Base-by-base conservation (phyloP, 768 basidiomycete genomes). In the Cystobasidium ongulense region DNA sequence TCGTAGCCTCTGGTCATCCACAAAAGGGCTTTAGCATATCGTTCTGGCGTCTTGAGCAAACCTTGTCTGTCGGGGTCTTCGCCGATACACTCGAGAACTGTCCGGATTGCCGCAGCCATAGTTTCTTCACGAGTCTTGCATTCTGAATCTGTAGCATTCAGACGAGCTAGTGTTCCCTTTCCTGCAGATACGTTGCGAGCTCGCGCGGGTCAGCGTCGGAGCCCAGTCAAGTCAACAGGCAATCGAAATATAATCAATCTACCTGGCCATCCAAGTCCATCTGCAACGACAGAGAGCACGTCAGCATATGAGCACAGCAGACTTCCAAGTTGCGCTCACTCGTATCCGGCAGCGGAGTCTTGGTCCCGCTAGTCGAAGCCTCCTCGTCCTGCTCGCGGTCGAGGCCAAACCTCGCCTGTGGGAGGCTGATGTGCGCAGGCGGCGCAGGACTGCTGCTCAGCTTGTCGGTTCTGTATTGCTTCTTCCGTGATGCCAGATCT, bases 1-100 rank as follows among this genome's bases (percentile, higher is more conserved):
- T 98, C 96, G 82, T 99, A 99, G 11, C 96, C 96, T 80, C 89
- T 88, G 38, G 96, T 98, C 94, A 98, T 96, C 92, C 92, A 98
- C 85, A 99, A 87, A 67, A 99, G 84, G 31, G 96, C 92, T 82
- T 98, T 91, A 27, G 94, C 93, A 82, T 96, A 99, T 43, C 96
- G 86, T 77, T 94, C 91, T 29, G 96, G 96, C 1, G 96, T 99
- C 79, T 88, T 87, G 66, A 89, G 83, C 25, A 99, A 84, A 21
- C 96, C 96, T 80, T 98, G 95, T 39, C 96, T 86, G 81, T 91
- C 88, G 4, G 96, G 96, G 83, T 98, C 96, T 82, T 99, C 96
- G 72, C 96, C 96, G 75, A 99, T 94, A 81, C 93, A 95, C 79
- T 98, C 94, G 57, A 99, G 86, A 57, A 99, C 88, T 41, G 90